Base-by-base conservation (phyloP, 1,139 yeast genomes). In the Saccharomycopsis phalli region DNA sequence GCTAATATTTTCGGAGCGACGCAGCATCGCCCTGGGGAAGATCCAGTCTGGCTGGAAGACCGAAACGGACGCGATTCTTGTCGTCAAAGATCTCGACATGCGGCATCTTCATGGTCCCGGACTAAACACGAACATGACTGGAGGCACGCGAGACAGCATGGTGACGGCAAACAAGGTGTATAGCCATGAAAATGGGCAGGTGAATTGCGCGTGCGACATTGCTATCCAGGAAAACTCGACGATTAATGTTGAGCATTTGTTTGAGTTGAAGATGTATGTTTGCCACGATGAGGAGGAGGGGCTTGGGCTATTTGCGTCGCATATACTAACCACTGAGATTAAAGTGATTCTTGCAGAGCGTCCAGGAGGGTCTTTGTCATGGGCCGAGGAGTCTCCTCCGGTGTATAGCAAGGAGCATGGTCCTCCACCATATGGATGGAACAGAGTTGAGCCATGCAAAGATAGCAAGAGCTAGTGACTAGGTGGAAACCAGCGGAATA, bases 41-140 rank as follows among this genome's bases (percentile, higher is more conserved):
- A n/a, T 37, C 25, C 30, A 40, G 28, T 23, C 18, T 6, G 42
- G 42, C 4, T 40, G 44, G 44, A 40, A 40, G 28, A n/a, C 34
- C 7, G 44, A 40, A n/a, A 31, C 23, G 13, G 27, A 22, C 10
- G 20, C 33, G 3, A 14, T 37, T 2, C 38, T 26, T 11, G 14
- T 38, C 8, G 44, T 26, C 4, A 13, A 30, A n/a, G 25, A 14
- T 17, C 14, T 34, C 17, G 13, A n/a, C 11, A 21, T 34, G 6
- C 10, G 18, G 6, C 18, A 17, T n/a, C 43, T 38, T 33, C 18
- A 22, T 10, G 34, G 33, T 22, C 16, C 25, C 5, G 33, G 43
- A 5, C 14, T 38, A 16, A 10, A 26, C 16, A 23, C 33, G 16
- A 23, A 13, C 17, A 5, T 17, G 16, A 6, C 16, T 14, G 30